These are phyloP conservation scores for Zizania latifolia DNA, from an alignment of 176 grass and related monocot species.

Conservation along the genomic window DNA sequence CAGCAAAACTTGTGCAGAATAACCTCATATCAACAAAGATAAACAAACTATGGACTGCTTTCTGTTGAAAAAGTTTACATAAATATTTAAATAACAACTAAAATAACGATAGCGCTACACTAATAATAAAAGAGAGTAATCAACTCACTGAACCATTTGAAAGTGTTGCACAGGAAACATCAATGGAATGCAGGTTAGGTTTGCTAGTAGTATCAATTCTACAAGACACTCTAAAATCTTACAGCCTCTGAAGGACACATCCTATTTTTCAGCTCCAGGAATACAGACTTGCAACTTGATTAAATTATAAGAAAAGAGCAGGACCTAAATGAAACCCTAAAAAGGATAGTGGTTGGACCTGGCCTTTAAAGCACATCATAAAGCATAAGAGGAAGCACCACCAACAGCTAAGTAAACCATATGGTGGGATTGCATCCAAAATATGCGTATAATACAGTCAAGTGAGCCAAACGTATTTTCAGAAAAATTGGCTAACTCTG, in stretches of 20 bases:
- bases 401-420: background rate
- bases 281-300: background rate
- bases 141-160: background rate
- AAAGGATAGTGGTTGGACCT: background rate
- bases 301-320: background rate
- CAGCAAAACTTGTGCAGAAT: background rate
- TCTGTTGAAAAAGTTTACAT: background rate
- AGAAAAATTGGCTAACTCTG: background rate
- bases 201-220: background rate
- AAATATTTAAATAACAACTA: background rate
- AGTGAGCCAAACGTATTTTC: background rate
- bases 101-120: background rate
- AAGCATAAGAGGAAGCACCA: background rate
- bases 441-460: background rate
- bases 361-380: background rate
- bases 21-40: slow-evolving; percentile 7
- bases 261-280: background rate
- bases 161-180: background rate
- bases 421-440: background rate
- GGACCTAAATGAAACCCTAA: background rate
- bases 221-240: background rate
- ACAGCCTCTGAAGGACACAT: background rate
- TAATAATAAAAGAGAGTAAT: background rate
- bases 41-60: background rate
- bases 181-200: background rate